Evolutionary conservation across 768 basidiomycete genomes (phyloP), one percentile per base, ranked within the genome.

Genomic region (Tremella fuciformis): DNA sequence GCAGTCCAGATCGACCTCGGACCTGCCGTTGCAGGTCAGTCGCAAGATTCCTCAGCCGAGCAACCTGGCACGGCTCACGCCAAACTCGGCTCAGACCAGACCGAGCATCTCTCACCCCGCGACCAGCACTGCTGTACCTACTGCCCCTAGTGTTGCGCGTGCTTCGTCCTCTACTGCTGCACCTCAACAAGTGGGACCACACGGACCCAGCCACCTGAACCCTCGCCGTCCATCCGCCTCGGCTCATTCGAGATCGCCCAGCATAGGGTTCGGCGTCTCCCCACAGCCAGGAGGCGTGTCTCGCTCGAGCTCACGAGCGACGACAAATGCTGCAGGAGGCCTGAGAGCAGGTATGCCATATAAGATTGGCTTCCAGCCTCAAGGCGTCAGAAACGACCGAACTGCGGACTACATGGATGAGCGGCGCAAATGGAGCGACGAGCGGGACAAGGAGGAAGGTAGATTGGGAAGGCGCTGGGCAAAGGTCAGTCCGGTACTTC

Each of bases 291-390:
- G 21, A 6, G 41, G 50, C 26, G 42, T 64, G 13, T 64, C 68
- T 15, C 25, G 68, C 11, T 73, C 71, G 3, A 66, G 66, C 22
- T 65, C 63, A 6, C 44, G 42, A 9, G 53, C 59, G 18, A 64
- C 63, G 4, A 39, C 46, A 6, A 59, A 56, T 19, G 44, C 41
- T n/a, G 55, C 39, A 19, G 24, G 53, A 1, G 48, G 57, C 26
- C 53, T 60, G 22, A 57, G 55, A 3, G 62, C 63, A 8, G 71
- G 71, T 59, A 76, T 71, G 64, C 79, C 78, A 1, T 98, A 98
- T 73, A 85, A 87, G 47, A 85, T 89, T 2, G 91, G 91, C 1
- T 99, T 97, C 73, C 94, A 99, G 74, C 94, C 94, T 4, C 87
- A 83, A 67, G 93, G 93, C 3, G 84, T 91, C 3, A 86, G 84